Conservation (phyloP, 2,329 filamentous ascomycete genomes). For the Graphium sp. region DNA sequence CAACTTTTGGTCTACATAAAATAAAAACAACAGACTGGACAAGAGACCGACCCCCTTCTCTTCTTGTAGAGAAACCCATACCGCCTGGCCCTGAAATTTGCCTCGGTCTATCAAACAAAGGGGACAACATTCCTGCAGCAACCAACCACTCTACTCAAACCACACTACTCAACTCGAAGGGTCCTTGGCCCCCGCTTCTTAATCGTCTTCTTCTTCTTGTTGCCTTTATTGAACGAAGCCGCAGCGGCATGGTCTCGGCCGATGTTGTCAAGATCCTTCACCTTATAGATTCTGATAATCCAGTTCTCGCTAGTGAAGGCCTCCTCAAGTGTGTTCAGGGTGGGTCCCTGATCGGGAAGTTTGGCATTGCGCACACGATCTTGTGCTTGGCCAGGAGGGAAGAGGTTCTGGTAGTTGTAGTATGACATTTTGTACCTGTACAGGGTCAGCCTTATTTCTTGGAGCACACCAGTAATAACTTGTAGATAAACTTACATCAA, state of each 20-base stretch:
- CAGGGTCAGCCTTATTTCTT: conserved; percentile 6
- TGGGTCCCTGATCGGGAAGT: conserved; percentile 70
- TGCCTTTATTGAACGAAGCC: conserved; percentile 57
- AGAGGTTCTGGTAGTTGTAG: conserved; percentile 88
- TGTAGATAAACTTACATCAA: conserved; percentile 69
- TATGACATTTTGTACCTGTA: conserved; percentile 99
- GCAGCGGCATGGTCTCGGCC: conserved; percentile 66
- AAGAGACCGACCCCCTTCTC: too few relatives aligned
- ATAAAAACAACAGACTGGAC: too few relatives aligned
- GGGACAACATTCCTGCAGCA: conserved; percentile 1
- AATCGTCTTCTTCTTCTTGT: conserved; percentile 64
- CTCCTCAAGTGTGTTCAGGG: conserved; percentile 81
- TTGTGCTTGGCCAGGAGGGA: conserved; percentile 76
- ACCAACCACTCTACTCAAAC: background rate
- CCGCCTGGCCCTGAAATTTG: too few relatives aligned
- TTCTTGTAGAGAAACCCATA: too few relatives aligned
- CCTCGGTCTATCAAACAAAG: conserved; percentile 5
- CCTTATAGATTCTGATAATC: conserved; percentile 99
- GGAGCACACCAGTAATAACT: background rate
- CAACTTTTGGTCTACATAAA: too few relatives aligned
- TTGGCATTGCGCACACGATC: conserved; percentile 75
- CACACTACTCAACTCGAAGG: conserved; percentile 50
- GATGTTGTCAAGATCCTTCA: conserved; percentile 95
- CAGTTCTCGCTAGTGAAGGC: conserved; percentile 99
- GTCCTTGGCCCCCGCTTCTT: conserved; percentile 60